Percentiles rank a stretch among this genome's conserved stretches.
phyloP scores from a whole-genome alignment of 805 yeast genomes.

The Cyberlindnera amylophila region DNA sequence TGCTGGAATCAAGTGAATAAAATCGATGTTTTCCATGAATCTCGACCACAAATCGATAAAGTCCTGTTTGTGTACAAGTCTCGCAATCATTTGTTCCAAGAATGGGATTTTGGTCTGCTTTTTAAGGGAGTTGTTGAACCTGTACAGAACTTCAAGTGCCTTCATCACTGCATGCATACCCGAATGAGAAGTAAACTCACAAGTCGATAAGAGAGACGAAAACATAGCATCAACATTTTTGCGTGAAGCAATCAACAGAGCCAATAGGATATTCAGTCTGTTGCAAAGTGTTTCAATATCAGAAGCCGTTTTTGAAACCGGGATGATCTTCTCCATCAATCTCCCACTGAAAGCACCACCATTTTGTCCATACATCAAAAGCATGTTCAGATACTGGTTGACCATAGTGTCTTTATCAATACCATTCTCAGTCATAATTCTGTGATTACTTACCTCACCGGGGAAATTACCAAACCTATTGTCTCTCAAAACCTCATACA shows the following conservation, averaged over 20 bases:
- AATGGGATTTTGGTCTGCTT: constrained; percentile 4
- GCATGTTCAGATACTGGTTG: constrained; percentile 19
- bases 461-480: constrained; percentile 21
- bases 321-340: constrained; percentile 22
- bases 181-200: constrained; percentile 6
- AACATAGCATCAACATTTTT: constrained; percentile 19
- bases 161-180: constrained; percentile 8
- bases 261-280: constrained; percentile 22
- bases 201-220: constrained; percentile 11
- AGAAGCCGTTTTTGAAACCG: constrained; percentile 18
- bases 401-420: constrained; percentile 13
- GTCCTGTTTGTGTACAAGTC: background rate
- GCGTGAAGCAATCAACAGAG: constrained; percentile 12
- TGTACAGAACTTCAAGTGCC: constrained; percentile 9
- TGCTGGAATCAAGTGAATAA: background rate
- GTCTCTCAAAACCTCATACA: constrained; percentile 22
- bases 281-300: constrained; percentile 19
- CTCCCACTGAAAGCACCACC: constrained; percentile 10
- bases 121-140: constrained; percentile 10
- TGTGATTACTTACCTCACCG: constrained; percentile 12
- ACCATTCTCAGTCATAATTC: constrained; percentile 6
- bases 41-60: constrained; percentile 8
- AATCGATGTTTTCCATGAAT: constrained; percentile 4
- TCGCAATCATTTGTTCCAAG: constrained; percentile 5
- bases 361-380: constrained; percentile 8